These are phyloP conservation scores for Bauhinia variegata DNA, from an alignment of 306 rosid genomes.

Conservation along the genomic window DNA sequence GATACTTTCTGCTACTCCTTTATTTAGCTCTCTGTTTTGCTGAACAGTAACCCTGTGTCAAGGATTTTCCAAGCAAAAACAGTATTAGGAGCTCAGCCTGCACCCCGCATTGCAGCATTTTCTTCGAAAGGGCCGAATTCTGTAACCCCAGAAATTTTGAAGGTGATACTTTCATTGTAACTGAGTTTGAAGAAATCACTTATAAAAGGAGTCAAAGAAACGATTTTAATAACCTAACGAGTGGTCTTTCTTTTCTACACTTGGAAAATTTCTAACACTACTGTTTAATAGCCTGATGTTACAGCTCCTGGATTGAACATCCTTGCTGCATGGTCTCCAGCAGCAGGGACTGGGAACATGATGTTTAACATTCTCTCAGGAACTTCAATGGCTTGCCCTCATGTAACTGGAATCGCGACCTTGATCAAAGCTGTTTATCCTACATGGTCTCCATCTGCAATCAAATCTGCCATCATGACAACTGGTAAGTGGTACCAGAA, in stretches of 20 bases:
- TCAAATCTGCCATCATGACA: conserved; percentile 86
- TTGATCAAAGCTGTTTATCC: conserved; percentile 77
- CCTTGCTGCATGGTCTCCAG: conserved; percentile 88
- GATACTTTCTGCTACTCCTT: conserved; percentile 36
- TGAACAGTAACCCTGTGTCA: conserved; percentile 55
- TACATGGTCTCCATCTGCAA: conserved; percentile 75
- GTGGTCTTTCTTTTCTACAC: not conserved
- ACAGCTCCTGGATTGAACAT: conserved; percentile 83
- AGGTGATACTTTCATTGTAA: conserved; percentile 56
- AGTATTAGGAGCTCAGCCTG: conserved; percentile 65
- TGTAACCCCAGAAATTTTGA: conserved; percentile 76
- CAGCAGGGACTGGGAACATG: conserved; percentile 47
- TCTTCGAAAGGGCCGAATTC: conserved; percentile 82
- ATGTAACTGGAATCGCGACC: conserved; percentile 79
- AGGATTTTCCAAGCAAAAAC: conserved; percentile 66
- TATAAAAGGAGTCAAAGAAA: not conserved
- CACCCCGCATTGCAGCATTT: conserved; percentile 74
- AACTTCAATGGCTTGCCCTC: conserved; percentile 91
- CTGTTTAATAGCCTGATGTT: conserved; percentile 69
- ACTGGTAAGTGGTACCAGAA: conserved; percentile 59
- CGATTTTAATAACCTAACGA: not conserved
- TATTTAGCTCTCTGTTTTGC: conserved; percentile 22
- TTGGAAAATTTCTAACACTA: conserved; percentile 27
- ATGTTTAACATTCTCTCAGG: conserved; percentile 70
- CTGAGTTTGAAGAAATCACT: too few species aligned